Conservation (phyloP, 2,329 filamentous ascomycete genomes). For the Aspergillus phoenicis region DNA sequence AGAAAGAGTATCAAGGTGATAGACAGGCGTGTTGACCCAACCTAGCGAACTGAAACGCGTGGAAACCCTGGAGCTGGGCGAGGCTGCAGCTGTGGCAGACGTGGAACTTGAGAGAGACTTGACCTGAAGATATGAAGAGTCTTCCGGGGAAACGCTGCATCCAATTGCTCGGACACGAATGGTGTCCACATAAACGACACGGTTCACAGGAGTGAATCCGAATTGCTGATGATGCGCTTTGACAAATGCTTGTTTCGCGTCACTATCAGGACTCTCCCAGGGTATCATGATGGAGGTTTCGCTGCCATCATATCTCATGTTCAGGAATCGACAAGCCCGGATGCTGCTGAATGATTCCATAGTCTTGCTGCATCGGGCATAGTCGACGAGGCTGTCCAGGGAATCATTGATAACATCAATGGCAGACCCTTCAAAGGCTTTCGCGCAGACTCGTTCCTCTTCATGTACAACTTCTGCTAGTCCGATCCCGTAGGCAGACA, state of each 20-base stretch:
- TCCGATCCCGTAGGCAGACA: slow-evolving; percentile 91
- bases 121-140: no score
- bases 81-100: no score
- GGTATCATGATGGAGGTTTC: slow-evolving; percentile 49
- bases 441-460: slow-evolving; percentile 37
- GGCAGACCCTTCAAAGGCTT: slow-evolving; percentile 14
- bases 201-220: slow-evolving; percentile 36
- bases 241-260: slow-evolving; percentile 43
- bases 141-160: no score
- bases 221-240: slow-evolving; percentile 48
- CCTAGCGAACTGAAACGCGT: neutral
- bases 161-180: slow-evolving; percentile 38
- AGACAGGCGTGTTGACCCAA: neutral
- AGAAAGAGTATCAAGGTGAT: neutral
- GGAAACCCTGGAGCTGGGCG: no score
- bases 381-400: no score
- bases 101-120: no score
- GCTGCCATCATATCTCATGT: slow-evolving; percentile 49
- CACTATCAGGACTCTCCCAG: slow-evolving; percentile 28
- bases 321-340: slow-evolving; percentile 26
- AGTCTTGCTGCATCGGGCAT: no score
- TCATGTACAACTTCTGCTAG: slow-evolving; percentile 88
- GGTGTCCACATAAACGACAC: slow-evolving; percentile 44
- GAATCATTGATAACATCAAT: neutral
- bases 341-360: neutral